A percentile compares a stretch with the other conserved stretches of the same genome.
Evolutionary conservation across 768 basidiomycete species (phyloP).

Genomic region (Chalciporus piperatus): DNA sequence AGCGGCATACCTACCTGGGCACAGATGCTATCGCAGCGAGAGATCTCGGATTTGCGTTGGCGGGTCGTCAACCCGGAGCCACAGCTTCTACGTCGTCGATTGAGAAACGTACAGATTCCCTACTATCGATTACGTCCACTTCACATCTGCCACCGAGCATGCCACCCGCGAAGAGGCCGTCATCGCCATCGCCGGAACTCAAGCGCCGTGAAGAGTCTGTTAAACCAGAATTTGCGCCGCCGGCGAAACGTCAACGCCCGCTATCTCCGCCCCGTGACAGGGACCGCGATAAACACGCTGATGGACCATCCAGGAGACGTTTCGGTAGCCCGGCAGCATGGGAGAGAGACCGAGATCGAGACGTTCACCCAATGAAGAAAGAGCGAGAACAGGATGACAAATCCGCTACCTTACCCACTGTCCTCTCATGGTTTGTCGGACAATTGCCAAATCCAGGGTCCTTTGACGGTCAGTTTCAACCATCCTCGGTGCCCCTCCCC

Average conservation of each 20-base stretch:
- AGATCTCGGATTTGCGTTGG: slow-evolving; percentile 80
- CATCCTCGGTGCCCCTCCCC: neutral
- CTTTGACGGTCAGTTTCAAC: slow-evolving; percentile 75
- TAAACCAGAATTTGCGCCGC: slow-evolving; percentile 38
- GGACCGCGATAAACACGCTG: slow-evolving; percentile 44
- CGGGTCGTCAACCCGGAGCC: slow-evolving; percentile 28
- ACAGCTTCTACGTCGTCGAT: slow-evolving; percentile 21
- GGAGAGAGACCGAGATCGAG: slow-evolving; percentile 47
- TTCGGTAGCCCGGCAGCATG: slow-evolving; percentile 40
- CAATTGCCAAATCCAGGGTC: slow-evolving; percentile 64
- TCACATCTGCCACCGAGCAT: slow-evolving; percentile 24
- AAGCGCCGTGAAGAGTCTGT: slow-evolving; percentile 43
- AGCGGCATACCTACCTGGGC: slow-evolving; percentile 67
- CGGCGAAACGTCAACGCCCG: slow-evolving; percentile 44
- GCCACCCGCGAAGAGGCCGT: slow-evolving; percentile 28
- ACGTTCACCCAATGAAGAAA: slow-evolving; percentile 37
- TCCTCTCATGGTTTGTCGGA: slow-evolving; percentile 83
- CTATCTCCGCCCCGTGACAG: slow-evolving; percentile 49
- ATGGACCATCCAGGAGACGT: slow-evolving; percentile 35
- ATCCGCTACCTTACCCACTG: slow-evolving; percentile 44
- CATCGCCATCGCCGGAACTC: slow-evolving; percentile 33
- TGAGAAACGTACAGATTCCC: slow-evolving; percentile 37
- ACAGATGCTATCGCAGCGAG: slow-evolving; percentile 86
- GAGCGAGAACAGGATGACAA: slow-evolving; percentile 47
- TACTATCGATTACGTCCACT: slow-evolving; percentile 31